Conservation (phyloP, 192 early-diverging fungal genomes). For the Funneliformis mosseae region DNA sequence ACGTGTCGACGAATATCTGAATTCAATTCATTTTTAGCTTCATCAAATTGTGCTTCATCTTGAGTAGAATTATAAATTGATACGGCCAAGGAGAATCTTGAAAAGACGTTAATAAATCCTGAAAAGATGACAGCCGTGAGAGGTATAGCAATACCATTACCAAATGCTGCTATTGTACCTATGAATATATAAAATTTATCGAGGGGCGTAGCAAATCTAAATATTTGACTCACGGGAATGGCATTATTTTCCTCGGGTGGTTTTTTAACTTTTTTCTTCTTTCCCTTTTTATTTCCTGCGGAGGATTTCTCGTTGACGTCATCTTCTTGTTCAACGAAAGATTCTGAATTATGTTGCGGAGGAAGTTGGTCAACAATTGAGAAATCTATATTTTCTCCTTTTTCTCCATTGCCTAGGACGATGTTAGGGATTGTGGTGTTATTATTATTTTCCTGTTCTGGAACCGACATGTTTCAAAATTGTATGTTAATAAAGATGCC, state of each 20-base stretch:
- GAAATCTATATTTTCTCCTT: neutral
- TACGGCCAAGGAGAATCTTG: neutral
- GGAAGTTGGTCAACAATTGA: neutral
- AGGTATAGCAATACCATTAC: neutral
- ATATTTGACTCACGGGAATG: constrained; percentile 48
- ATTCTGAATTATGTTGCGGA: neutral
- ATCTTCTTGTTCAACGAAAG: neutral
- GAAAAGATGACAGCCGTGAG: constrained; percentile 13
- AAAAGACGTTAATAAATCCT: neutral
- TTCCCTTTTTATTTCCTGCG: neutral
- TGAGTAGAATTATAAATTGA: constrained; percentile 1
- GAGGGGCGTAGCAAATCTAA: neutral
- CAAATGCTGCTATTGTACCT: constrained; percentile 6
- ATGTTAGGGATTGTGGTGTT: too few relatives aligned
- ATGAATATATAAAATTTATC: constrained; percentile 5
- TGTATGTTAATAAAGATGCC: too few relatives aligned
- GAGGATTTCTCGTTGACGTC: neutral
- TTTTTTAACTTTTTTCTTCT: constrained; percentile 38
- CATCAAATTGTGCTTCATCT: neutral
- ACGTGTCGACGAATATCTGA: constrained; percentile 19
- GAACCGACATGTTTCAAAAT: too few relatives aligned
- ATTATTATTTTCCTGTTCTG: too few relatives aligned
- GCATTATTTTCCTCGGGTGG: neutral
- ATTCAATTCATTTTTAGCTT: neutral
- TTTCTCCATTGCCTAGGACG: too few relatives aligned